Evolutionary conservation across 1,284 basidiomycete species (phyloP).

Genomic region (Porogramme epimiltina): DNA sequence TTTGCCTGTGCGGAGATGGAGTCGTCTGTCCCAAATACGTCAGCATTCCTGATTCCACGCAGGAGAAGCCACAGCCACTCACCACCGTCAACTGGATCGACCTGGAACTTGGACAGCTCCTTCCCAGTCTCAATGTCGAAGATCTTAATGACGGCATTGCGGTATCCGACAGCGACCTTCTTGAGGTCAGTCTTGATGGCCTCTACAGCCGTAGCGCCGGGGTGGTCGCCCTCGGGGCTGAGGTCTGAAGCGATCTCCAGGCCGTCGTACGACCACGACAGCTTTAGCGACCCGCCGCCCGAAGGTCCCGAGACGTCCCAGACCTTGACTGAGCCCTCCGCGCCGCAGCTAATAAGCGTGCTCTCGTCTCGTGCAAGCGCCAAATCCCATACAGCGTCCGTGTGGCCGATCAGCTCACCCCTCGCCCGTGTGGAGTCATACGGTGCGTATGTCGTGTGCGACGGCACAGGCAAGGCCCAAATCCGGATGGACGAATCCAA

Average conservation of each 20-base stretch:
- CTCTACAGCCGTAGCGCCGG: conserved; percentile 82
- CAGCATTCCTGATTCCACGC: neutral
- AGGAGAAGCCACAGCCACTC: conserved; percentile 1
- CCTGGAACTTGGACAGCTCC: conserved; percentile 70
- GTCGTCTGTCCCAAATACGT: conserved; percentile 51
- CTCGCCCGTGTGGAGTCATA: conserved; percentile 80
- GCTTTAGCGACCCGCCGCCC: conserved; percentile 58
- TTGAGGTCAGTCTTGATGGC: conserved; percentile 78
- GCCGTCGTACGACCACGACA: conserved; percentile 83
- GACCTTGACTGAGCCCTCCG: conserved; percentile 91
- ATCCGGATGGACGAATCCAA: conserved; percentile 92
- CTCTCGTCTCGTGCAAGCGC: conserved; percentile 76
- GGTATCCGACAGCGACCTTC: conserved; percentile 89
- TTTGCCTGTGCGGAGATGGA: conserved; percentile 83
- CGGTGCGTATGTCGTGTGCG: conserved; percentile 84
- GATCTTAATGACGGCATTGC: conserved; percentile 87
- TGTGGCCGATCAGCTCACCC: conserved; percentile 87
- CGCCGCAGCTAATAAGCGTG: conserved; percentile 85
- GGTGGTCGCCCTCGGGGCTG: conserved; percentile 50
- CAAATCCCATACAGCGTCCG: conserved; percentile 95
- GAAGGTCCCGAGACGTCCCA: conserved; percentile 82
- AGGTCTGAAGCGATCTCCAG: conserved; percentile 46
- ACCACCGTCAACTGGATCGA: conserved; percentile 70
- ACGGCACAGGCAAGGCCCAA: conserved; percentile 78
- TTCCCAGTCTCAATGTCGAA: conserved; percentile 88